Evolutionary conservation across 768 basidiomycete species (phyloP).

Genomic region (Gyrodon lividus): DNA sequence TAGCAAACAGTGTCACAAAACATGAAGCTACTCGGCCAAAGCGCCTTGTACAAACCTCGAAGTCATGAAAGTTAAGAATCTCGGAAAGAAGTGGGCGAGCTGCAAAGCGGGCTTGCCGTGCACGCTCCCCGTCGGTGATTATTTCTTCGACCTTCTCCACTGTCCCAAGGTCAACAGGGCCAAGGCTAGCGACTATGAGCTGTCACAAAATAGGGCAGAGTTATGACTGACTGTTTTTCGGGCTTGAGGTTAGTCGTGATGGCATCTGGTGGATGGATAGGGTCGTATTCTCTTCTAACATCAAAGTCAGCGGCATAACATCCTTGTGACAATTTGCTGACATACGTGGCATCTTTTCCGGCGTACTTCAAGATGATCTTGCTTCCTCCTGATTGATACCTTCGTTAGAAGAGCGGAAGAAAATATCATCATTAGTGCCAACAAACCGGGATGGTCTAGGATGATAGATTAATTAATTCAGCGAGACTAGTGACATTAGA

Average conservation of each 20-base stretch:
- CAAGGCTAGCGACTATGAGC: constrained; percentile 47
- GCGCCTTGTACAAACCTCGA: constrained; percentile 57
- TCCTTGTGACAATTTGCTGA: background rate
- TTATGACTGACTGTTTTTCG: constrained; percentile 72
- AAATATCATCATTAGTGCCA: background rate
- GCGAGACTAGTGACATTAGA: background rate
- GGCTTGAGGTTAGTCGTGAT: constrained; percentile 73
- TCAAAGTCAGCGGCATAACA: background rate
- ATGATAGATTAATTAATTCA: background rate
- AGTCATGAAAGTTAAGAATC: constrained; percentile 90
- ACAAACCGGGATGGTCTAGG: constrained; percentile 63
- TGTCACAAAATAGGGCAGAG: background rate
- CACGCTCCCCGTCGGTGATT: constrained; percentile 70
- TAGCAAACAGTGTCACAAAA: constrained; percentile 30
- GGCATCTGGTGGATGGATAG: constrained; percentile 84
- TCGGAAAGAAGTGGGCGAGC: constrained; percentile 72
- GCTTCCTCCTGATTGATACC: constrained; percentile 57
- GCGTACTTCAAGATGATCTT: constrained; percentile 87
- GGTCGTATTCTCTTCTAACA: constrained; percentile 73
- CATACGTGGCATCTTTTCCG: constrained; percentile 86
- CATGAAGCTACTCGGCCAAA: background rate
- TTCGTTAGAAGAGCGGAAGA: background rate
- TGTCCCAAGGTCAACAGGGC: constrained; percentile 67
- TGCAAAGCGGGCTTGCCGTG: constrained; percentile 57
- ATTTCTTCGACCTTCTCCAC: constrained; percentile 60